A percentile compares a stretch with the other conserved stretches of the same genome.
Conservation (phyloP, 345 rosid genomes). For the Citrus unshiu region DNA sequence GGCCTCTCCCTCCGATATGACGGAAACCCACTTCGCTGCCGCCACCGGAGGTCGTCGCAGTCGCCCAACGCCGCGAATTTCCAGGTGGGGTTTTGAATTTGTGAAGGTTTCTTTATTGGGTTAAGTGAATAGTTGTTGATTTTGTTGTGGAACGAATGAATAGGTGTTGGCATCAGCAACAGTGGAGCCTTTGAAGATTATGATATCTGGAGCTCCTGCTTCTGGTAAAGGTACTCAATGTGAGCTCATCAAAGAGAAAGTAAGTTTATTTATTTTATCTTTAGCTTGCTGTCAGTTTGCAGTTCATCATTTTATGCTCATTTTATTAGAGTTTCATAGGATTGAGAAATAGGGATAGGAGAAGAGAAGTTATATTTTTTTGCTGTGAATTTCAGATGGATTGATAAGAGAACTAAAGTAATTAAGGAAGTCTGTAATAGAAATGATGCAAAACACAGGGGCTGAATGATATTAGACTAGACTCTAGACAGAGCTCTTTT, state of each 20-base stretch:
- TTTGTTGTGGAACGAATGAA: neutral
- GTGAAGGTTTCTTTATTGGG: neutral
- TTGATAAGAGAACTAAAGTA: too few relatives aligned
- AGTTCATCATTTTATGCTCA: neutral
- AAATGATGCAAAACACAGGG: too few relatives aligned
- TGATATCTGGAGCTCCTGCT: slow-evolving; percentile 98
- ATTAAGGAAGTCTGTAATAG: too few relatives aligned
- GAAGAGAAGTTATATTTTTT: too few relatives aligned
- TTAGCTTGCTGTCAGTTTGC: neutral
- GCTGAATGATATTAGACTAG: too few relatives aligned
- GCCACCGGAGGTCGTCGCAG: slow-evolving; percentile 16
- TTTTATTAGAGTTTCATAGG: neutral
- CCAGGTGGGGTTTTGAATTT: slow-evolving; percentile 14
- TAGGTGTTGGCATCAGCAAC: slow-evolving; percentile 31
- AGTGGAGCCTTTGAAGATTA: slow-evolving; percentile 57
- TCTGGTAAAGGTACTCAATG: slow-evolving; percentile 99
- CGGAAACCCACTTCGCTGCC: slow-evolving; percentile 6
- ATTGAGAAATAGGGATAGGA: neutral
- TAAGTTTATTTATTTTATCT: slow-evolving; percentile 19
- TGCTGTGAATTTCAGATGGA: too few relatives aligned
- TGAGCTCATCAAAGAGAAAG: slow-evolving; percentile 85
- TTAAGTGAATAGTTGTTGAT: neutral
- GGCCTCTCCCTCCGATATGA: slow-evolving; percentile 12
- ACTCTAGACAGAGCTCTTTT: too few relatives aligned
- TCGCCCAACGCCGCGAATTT: slow-evolving; percentile 8